Base-by-base conservation (phyloP, 1,284 basidiomycete species). In the Takashimella tepidaria region DNA sequence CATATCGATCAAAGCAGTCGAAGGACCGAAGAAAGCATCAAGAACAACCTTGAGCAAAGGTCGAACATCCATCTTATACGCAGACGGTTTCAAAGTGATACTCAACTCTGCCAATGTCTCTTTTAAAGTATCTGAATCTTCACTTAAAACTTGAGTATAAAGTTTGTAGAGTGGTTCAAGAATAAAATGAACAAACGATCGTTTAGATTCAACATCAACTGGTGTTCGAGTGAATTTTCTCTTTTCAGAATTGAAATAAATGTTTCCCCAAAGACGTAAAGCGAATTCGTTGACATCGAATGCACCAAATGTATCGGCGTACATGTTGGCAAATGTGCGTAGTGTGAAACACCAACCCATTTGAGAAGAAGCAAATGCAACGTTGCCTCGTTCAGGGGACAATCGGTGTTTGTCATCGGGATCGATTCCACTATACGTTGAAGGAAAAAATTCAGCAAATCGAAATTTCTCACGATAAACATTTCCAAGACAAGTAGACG, bases 311-410 rank as follows among this genome's bases (percentile, higher is more conserved):
- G 89, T 88, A 66, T 97, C 89, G 5, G 92, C 87, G 72, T 98
- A 99, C 86, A 98, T 89, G 76, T 89, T 84, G 10, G 96, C 92
- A 72, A 98, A 98, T 12, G 92, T 93, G 42, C 83, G 81, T 48
- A 98, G 79, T 5, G 96, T 98, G 73, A 98, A 98, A 73, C 90
- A 95, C 89, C 92, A 99, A 49, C 85, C 87, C 89, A 95, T 95
- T 70, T 96, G 89, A 0, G 95, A 88, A 62, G 90, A 93, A 23
- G 93, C 95, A 68, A 98, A 99, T 0, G 92, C 91, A 46, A 99
- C 93, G 66, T 98, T 99, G 43, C 95, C 96, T 43, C 84, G 83
- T 73, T 98, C 96, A 1, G 96, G 96, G 59, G 89, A 93, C 27
- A 98, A 76, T 45, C 92, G 84, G 49, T 89, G 79, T 47, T 85